These are phyloP conservation scores for Pichia nakasei DNA, from an alignment of 805 yeast genomes.

Conservation along the genomic window DNA sequence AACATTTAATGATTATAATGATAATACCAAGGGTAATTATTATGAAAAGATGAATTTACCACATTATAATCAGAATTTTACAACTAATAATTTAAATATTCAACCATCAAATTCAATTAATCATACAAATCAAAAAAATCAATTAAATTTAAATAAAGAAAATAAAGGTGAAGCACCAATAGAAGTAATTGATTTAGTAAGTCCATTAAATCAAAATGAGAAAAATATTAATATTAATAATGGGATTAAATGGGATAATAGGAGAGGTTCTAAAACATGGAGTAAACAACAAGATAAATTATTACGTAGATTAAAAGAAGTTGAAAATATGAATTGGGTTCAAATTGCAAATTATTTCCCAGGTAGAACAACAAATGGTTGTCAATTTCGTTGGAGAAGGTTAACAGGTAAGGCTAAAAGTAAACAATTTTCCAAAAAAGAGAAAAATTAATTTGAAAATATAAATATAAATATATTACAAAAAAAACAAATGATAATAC, in stretches of 20 bases:
- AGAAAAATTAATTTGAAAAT: background rate
- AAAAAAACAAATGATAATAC: too few relatives aligned
- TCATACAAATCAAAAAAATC: too few relatives aligned
- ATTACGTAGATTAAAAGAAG: constrained; percentile 65
- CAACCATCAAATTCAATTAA: too few relatives aligned
- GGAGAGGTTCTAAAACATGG: constrained; percentile 39
- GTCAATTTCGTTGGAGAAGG: constrained; percentile 60
- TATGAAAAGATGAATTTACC: too few relatives aligned
- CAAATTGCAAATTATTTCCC: constrained; percentile 72
- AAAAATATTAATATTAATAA: background rate
- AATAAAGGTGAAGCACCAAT: too few relatives aligned
- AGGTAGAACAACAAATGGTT: constrained; percentile 78
- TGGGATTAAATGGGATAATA: constrained; percentile 1
- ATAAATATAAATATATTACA: too few relatives aligned
- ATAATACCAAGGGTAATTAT: too few relatives aligned
- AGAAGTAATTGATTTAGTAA: too few relatives aligned
- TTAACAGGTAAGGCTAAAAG: background rate
- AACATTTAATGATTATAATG: too few relatives aligned
- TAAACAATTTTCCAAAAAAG: background rate
- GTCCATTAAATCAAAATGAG: background rate
- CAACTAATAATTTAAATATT: too few relatives aligned
- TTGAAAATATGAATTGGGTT: constrained; percentile 79
- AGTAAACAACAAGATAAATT: constrained; percentile 64
- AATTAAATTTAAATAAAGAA: too few relatives aligned
- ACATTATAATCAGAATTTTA: too few relatives aligned